These are phyloP conservation scores for Spiraea crenata DNA, from an alignment of 331 rosid species.

Conservation along the genomic window DNA sequence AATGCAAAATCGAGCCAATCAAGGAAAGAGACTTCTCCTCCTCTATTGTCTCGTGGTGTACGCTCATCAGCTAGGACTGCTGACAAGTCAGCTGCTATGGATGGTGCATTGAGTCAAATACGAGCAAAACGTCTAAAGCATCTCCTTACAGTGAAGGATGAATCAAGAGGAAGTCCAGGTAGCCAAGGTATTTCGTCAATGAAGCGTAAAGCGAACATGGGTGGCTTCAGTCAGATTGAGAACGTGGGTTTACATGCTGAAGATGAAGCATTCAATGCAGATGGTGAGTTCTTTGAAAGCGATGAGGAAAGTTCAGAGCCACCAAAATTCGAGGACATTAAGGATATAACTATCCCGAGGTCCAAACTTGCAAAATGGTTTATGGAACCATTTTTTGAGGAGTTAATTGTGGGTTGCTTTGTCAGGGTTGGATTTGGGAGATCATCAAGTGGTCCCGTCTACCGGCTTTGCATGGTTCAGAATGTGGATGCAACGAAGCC, in stretches of 20 bases:
- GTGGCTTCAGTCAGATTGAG: conserved; percentile 47
- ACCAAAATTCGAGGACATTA: conserved; percentile 48
- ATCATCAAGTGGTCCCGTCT: conserved; percentile 44
- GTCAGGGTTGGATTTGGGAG: conserved; percentile 67
- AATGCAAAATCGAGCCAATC: conserved; percentile 20
- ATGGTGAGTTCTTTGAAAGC: conserved; percentile 36
- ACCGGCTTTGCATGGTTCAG: conserved; percentile 60
- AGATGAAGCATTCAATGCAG: conserved; percentile 44
- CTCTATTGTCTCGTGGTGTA: conserved; percentile 31
- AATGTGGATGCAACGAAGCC: conserved; percentile 42
- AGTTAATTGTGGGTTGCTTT: conserved; percentile 59
- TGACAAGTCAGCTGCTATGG: conserved; percentile 47
- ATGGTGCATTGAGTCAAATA: conserved; percentile 45
- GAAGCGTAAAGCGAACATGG: conserved; percentile 31
- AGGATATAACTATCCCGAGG: conserved; percentile 57
- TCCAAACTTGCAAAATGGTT: conserved; percentile 65
- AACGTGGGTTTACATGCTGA: conserved; percentile 32
- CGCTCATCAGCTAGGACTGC: conserved; percentile 59
- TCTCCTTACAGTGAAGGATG: conserved; percentile 8
- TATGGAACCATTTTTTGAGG: conserved; percentile 71
- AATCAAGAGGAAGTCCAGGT: conserved; percentile 26
- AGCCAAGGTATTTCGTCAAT: conserved; percentile 18
- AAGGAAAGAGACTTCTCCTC: conserved; percentile 24
- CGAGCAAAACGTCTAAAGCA: conserved; percentile 58
- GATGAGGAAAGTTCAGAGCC: conserved; percentile 46